Conservation (phyloP, 2,329 filamentous ascomycete genomes). For the Cytospora leucostoma region DNA sequence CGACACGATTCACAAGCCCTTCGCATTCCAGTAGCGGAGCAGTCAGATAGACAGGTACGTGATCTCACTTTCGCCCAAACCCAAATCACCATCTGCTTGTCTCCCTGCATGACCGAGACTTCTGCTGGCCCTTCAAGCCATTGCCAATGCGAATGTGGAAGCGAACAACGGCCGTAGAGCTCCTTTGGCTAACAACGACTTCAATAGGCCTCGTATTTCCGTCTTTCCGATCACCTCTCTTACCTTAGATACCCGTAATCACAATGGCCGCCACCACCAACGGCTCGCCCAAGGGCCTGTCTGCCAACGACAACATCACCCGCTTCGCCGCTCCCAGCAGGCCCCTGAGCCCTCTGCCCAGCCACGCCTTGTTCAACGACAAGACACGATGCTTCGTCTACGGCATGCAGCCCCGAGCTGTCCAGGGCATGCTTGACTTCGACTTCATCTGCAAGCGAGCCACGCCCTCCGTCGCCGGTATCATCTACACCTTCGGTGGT, state of each 20-base stretch:
- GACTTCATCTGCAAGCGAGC: slow-evolving; percentile 99
- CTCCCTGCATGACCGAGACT: neutral
- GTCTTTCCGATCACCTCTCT: slow-evolving; percentile 24
- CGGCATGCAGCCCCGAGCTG: slow-evolving; percentile 92
- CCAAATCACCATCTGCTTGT: neutral
- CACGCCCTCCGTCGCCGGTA: slow-evolving; percentile 94
- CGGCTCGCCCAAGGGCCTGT: slow-evolving; percentile 53
- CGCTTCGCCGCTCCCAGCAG: slow-evolving; percentile 93
- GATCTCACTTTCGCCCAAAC: neutral
- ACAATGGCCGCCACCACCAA: slow-evolving; percentile 59
- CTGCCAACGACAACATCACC: slow-evolving; percentile 98
- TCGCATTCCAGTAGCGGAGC: slow-evolving; percentile 20
- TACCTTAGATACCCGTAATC: slow-evolving; percentile 29
- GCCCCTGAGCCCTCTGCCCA: slow-evolving; percentile 82
- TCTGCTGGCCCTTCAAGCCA: neutral
- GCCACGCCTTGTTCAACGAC: slow-evolving; percentile 94
- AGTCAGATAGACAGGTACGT: slow-evolving; percentile 25
- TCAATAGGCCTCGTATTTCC: slow-evolving; percentile 5
- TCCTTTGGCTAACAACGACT: slow-evolving; percentile 10
- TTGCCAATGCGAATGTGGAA: neutral
- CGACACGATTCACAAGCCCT: slow-evolving; percentile 16
- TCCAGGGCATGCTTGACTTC: slow-evolving; percentile 96
- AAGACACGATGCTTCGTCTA: slow-evolving; percentile 99
- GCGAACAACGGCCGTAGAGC: neutral
- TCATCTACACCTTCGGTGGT: slow-evolving; percentile 99